Evolutionary conservation across 768 basidiomycete genomes (phyloP).

Genomic region (Lentinula sp.): DNA sequence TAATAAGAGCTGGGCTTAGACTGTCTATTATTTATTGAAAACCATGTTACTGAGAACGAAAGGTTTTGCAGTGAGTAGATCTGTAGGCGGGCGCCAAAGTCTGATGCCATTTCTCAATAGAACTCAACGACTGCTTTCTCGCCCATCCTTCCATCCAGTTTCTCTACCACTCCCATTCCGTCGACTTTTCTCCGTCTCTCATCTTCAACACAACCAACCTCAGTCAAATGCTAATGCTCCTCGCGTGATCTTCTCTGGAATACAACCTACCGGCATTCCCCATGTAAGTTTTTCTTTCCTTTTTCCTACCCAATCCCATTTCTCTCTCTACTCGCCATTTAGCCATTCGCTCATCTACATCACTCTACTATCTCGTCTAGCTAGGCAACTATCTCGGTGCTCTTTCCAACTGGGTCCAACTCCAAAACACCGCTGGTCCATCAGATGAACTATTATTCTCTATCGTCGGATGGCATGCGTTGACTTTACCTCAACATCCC

Average conservation of each 20-base stretch:
- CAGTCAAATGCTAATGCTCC: not conserved
- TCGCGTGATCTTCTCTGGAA: slow-evolving; percentile 5
- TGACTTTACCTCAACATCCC: slow-evolving; percentile 89
- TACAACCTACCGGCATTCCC: slow-evolving; percentile 3
- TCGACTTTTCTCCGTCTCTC: not conserved
- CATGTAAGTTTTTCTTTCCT: not conserved
- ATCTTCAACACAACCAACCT: not conserved
- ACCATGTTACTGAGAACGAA: no score
- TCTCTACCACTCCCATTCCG: not conserved
- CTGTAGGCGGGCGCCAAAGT: no score
- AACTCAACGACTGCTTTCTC: no score
- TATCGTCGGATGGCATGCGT: slow-evolving; percentile 91
- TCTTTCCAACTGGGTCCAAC: slow-evolving; percentile 78
- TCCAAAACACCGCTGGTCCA: slow-evolving; percentile 52
- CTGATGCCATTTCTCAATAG: no score
- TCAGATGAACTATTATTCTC: slow-evolving; percentile 73
- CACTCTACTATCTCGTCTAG: slow-evolving; percentile 28
- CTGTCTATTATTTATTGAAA: no score
- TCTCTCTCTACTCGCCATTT: not conserved
- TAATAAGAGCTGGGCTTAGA: no score
- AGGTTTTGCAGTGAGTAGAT: no score
- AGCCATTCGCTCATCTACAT: not conserved
- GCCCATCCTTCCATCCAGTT: no score
- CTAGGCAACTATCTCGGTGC: slow-evolving; percentile 94
- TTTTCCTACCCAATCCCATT: not conserved